Percentiles rank a stretch among this genome's conserved stretches.
phyloP scores from a whole-genome alignment of 768 basidiomycete genomes.

The Termitomyces heimii region DNA sequence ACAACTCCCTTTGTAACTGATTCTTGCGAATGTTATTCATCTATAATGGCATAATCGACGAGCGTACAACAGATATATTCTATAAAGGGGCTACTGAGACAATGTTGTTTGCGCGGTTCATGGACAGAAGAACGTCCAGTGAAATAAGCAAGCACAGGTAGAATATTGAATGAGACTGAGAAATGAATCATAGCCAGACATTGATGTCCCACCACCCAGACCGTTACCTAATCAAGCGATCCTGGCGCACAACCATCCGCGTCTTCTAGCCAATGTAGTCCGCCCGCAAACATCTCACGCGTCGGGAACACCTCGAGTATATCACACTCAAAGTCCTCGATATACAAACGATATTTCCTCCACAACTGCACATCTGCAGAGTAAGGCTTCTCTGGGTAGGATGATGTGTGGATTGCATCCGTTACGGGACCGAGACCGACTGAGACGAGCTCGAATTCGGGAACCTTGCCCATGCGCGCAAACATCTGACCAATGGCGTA shows the following conservation, averaged over 20 bases:
- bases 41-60: background rate
- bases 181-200: conserved; percentile 4
- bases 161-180: conserved; percentile 14
- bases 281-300: conserved; percentile 56
- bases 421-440: conserved; percentile 40
- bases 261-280: conserved; percentile 47
- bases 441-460: conserved; percentile 51
- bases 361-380: conserved; percentile 28
- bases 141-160: conserved; percentile 19
- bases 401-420: background rate
- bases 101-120: background rate
- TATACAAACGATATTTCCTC: conserved; percentile 53
- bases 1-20: background rate
- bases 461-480: conserved; percentile 42
- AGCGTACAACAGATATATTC: background rate
- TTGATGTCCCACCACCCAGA: background rate
- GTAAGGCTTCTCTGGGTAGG: conserved; percentile 11
- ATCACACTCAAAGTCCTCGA: conserved; percentile 57
- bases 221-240: background rate
- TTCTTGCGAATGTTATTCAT: background rate
- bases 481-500: conserved; percentile 53
- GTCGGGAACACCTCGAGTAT: conserved; percentile 67
- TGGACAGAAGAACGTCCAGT: conserved; percentile 12
- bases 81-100: background rate
- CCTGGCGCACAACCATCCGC: conserved; percentile 2